Evolutionary conservation across 306 rosid species (phyloP), one percentile per base, ranked within the genome.

Genomic region (Pyrus betulifolia): DNA sequence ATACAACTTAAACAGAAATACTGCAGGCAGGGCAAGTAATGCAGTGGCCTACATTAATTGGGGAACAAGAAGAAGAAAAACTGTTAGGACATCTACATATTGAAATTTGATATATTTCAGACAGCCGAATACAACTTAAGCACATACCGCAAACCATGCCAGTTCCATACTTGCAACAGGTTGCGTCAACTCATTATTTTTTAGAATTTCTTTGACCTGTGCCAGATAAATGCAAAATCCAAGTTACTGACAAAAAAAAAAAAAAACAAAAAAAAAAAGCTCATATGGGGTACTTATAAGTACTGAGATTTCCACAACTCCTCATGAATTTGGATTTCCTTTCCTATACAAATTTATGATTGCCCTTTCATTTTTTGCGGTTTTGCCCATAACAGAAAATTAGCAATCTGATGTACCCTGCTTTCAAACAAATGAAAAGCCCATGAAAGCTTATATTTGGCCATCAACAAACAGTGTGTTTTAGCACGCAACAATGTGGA

Each of bases 121-220:
- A 42, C 2, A 42, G 45, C 45, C 2, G 45, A 42, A 42, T 42
- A 42, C 45, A 42, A 42, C 45, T 76, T 3, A 21, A 64, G 42
- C 27, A 78, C 85, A 42, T 86, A 83, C 87, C 55, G 12, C 80
- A 81, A 86, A 76, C 87, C 87, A 81, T 14, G 85, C 85, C 35
- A 86, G 69, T 33, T 81, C 85, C 75, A 86, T 72, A 18, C 76
- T 75, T 18, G 83, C 85, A 58, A 81, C 52, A 11, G 85, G 25
- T 73, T 79, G 79, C 1, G 81, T 73, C 28, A 72, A 63, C 74
- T 73, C 72, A 35, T 63, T 81, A 79, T 73, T 76, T 73, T 86
- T 86, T 7, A 86, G 87, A 74, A 74, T 31, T 49, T 76, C 70
- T 78, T 81, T 80, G 35, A 81, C 80, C 89, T 86, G 76, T 58